Evolutionary conservation across 371 early-diverging fungal genomes (phyloP).

Genomic region (Rhizopus stolonifer): DNA sequence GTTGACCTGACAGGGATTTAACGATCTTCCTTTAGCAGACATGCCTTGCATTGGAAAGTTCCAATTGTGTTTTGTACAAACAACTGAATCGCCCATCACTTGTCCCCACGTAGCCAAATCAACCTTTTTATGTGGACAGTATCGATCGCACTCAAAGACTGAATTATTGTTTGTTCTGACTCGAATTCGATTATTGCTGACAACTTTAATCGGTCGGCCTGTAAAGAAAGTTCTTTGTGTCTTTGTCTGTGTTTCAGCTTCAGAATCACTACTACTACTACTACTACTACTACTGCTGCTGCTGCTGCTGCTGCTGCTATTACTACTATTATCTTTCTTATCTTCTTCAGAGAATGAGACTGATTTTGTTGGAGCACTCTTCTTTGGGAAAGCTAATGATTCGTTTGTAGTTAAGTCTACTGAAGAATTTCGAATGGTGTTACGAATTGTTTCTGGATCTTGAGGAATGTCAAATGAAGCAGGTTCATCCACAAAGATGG

Average conservation of each 20-base stretch:
- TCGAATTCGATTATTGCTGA: constrained; percentile 53
- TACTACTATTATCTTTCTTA: constrained; percentile 2
- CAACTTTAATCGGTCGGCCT: constrained; percentile 43
- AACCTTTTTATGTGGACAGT: constrained; percentile 68
- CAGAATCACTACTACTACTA: constrained; percentile 26
- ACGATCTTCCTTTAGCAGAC: constrained; percentile 46
- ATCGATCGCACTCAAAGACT: constrained; percentile 67
- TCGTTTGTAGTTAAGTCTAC: constrained; percentile 16
- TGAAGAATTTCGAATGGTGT: constrained; percentile 34
- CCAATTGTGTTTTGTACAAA: constrained; percentile 73
- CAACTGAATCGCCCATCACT: constrained; percentile 55
- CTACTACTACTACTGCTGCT: constrained; percentile 23
- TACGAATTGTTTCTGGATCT: constrained; percentile 35
- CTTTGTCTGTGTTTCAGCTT: constrained; percentile 18
- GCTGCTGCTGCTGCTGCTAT: constrained; percentile 19
- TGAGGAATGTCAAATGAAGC: constrained; percentile 7
- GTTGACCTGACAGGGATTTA: constrained; percentile 63
- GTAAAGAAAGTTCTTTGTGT: constrained; percentile 13
- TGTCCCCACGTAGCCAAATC: constrained; percentile 67
- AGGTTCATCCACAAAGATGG: constrained; percentile 9
- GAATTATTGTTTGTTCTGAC: constrained; percentile 53
- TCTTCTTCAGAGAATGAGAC: constrained; percentile 29
- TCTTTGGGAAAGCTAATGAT: not conserved
- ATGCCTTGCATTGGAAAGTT: constrained; percentile 51
- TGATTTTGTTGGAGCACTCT: constrained; percentile 17